Conservation (phyloP, 129 eudicot species). For the Artemisia tridentata region DNA sequence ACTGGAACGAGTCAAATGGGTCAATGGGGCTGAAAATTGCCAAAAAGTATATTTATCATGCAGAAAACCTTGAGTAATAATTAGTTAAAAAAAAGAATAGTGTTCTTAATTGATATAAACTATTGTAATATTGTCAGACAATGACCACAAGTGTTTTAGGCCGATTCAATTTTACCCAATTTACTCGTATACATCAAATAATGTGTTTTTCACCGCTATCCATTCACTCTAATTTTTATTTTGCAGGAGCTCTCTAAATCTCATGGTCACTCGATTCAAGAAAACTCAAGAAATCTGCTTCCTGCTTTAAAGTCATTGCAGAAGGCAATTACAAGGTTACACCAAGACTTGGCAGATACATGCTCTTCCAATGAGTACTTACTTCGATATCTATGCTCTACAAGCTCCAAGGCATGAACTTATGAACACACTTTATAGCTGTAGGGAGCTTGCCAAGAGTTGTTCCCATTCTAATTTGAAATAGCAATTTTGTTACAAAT, state of each 20-base stretch:
- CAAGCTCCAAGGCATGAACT: slow-evolving; percentile 47
- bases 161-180: too few species aligned
- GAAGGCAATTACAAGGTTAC: slow-evolving; percentile 77
- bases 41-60: too few species aligned
- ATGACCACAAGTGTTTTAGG: not conserved
- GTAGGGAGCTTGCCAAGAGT: not conserved
- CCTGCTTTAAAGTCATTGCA: slow-evolving; percentile 91
- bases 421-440: slow-evolving; percentile 10
- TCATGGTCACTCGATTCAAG: slow-evolving; percentile 78
- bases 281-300: slow-evolving; percentile 72
- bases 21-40: too few species aligned
- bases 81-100: too few species aligned
- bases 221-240: not conserved
- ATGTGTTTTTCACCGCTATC: too few species aligned
- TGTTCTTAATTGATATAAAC: not conserved
- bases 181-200: too few species aligned
- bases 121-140: too few species aligned
- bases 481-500: slow-evolving; percentile 29
- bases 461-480: not conserved
- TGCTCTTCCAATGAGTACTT: slow-evolving; percentile 89
- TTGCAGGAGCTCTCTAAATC: slow-evolving; percentile 78
- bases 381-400: slow-evolving; percentile 81
- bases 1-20: too few species aligned
- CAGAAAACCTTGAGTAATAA: too few species aligned
- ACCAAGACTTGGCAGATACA: slow-evolving; percentile 90